Evolutionary conservation across 192 early-diverging fungal species (phyloP), one percentile per base, ranked within the genome.

Genomic region (Glomus cerebriforme): DNA sequence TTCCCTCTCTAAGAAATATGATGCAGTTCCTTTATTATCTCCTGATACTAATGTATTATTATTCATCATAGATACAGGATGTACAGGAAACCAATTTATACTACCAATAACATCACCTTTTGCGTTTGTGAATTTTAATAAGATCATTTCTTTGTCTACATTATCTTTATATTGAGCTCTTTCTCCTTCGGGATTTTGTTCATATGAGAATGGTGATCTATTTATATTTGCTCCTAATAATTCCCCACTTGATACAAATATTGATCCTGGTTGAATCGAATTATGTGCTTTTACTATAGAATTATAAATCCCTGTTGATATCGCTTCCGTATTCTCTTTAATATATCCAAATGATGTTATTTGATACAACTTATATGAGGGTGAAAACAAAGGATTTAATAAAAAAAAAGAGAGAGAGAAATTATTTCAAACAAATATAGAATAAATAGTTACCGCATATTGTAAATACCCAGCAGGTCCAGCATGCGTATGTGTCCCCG

Each of bases 11-110:
- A 67, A 24, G 7, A 73, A 26, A 75, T 83, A 83, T 22, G 80
- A 66, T 29, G 82, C 82, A 64, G 72, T 78, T 3, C 82, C 82
- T 59, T 83, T 83, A 69, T 83, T 83, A 65, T 83, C 82, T 8
- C 80, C 79, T 62, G 77, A 81, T 7, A 83, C 72, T 34, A 81
- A 60, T 32, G 60, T 60, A 54, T 83, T 83, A 8, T 80, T 81
- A 35, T 75, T 79, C 24, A 81, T 81, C 15, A 83, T 62, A 27
- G 82, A 83, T 29, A 78, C 77, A 7, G 79, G 71, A 60, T 83
- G 82, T 0, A 83, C 82, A 26, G 82, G 75, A 70, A 83, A 82
- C 82, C 82, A 82, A 27, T 66, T 82, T 43, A 82, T 47, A 24
- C 71, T 67, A 5, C 82, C 82, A 60, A 82, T 54, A 58, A 75